Conservation (phyloP, 208 protist genomes). For the Naegleria gruberi region DNA sequence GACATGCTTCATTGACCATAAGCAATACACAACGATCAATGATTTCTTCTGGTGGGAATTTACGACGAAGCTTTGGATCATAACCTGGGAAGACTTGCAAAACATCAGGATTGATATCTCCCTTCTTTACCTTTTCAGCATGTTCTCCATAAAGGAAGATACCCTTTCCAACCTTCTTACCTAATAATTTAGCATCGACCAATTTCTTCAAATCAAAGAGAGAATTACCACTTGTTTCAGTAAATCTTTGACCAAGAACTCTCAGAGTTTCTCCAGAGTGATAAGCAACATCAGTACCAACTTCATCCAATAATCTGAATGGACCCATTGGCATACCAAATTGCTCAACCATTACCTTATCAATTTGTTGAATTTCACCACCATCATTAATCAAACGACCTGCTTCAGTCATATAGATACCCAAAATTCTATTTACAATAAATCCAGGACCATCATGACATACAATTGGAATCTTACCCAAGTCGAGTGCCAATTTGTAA, state of each 20-base stretch:
- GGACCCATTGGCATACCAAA: slow-evolving; percentile 84
- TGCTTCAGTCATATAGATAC: slow-evolving; percentile 69
- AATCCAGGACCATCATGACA: slow-evolving; percentile 72
- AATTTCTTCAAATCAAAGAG: slow-evolving; percentile 46
- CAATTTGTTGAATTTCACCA: slow-evolving; percentile 53
- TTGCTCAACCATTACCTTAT: slow-evolving; percentile 53
- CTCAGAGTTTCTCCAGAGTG: slow-evolving; percentile 59
- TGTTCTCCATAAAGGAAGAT: slow-evolving; percentile 64
- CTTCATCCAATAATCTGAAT: slow-evolving; percentile 74
- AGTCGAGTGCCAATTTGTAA: slow-evolving; percentile 60
- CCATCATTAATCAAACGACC: slow-evolving; percentile 53
- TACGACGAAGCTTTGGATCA: background rate
- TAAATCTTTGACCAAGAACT: background rate
- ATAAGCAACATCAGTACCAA: slow-evolving; percentile 73
- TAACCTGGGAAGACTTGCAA: background rate
- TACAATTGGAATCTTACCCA: slow-evolving; percentile 80
- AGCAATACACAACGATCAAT: slow-evolving; percentile 64
- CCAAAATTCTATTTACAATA: slow-evolving; percentile 69
- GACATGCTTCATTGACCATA: slow-evolving; percentile 69
- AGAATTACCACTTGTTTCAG: background rate
- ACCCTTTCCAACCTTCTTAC: slow-evolving; percentile 72
- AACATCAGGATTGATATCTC: background rate
- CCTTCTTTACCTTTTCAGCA: slow-evolving; percentile 51
- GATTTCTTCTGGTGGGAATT: slow-evolving; percentile 44
- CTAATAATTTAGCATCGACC: slow-evolving; percentile 53